Base-by-base conservation (phyloP, 2,329 filamentous ascomycete species). In the Aspergillus sp. region DNA sequence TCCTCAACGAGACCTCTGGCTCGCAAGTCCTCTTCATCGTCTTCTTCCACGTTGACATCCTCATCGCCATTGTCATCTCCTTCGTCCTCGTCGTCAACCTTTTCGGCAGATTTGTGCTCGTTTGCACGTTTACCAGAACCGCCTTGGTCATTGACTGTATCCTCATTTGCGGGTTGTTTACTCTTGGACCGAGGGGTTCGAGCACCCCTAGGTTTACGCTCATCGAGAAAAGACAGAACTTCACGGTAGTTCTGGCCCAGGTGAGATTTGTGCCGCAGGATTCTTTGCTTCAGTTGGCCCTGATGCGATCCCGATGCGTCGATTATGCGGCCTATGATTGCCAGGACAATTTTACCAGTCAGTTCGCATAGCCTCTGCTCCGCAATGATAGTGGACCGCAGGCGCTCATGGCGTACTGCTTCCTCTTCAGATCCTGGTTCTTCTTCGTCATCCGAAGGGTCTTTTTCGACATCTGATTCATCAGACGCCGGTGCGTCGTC, bases 291-390 rank as follows among this genome's bases (percentile, higher is more conserved):
- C 31, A 95, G 75, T 59, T 79, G 81, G 28, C 81, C 82, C 7
- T 77, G 77, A 28, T 79, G 70, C 8, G 77, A 69, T 6, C 79
- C 81, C 1, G 71, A 73, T 34, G 74, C 70, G 59, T 94, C 89
- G 40, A 96, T 73, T 33, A 90, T 81, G 42, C 82, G 82, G 13
- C 83, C 88, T 7, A 86, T 74, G 19, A 95, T 82, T 9, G 85
- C 86, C 34, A 95, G 78, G 32, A 96, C 86, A 35, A 95, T 80
- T 62, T 93, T 94, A 49, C 83, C 85, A 0, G 90, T 84, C 27
- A 96, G 74, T 56, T 91, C 86, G 66, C 91, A 97, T 1, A 97
- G 77, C 13, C 83, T 81, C 61, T 91, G 86, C 66, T 97, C 93
- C 0, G 89, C 83, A 46, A 90, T 76, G 30, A 96, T 76, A 44